Evolutionary conservation across 345 rosid species (phyloP), one percentile per base, ranked within the genome.

Genomic region (Hibiscus tridactylites): DNA sequence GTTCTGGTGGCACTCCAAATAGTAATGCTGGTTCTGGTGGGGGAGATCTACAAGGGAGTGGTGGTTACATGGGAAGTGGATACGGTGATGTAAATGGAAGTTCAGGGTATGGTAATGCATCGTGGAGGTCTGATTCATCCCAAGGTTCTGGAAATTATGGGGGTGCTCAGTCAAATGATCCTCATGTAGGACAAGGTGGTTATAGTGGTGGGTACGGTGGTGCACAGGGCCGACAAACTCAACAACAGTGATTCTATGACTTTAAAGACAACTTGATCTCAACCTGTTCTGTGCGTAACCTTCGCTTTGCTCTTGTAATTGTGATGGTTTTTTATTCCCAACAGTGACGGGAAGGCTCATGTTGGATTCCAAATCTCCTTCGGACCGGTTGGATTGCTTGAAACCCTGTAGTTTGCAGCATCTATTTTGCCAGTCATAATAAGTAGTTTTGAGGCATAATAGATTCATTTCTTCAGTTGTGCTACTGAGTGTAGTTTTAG

Each of bases 301-400:
- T 64, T 62, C 65, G 61, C 75, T 79, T 72, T 71, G 61, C 79
- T 61, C 42, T 50, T 71, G 76, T 54, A 56, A 70, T 54, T 73
- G 10, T 47, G 64, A 15, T 73, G 82, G 73, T 77, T 72, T 68
- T 76, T 65, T 62, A 11, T 13, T 9, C 15, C 70, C 79, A 72
- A 80, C 77, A 50, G 79, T 76, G 6, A 54, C 57, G 21, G 69
- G 75, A 72, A 46, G 64, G 85, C 82, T 73, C 80, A 71, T 64
- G 71, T 81, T 73, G 87, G 81, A 81, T 68, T 78, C 67, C 61
- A 61, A 76, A 76, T 75, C 78, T 19, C 66, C 71, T 70, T 79
- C 87, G 90, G 88, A 90, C 77, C 17, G 87, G 93, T 86, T 85
- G 90, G 89, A 78, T 82, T 85, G 88, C 87, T 83, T 85, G 79